Base-by-base conservation (phyloP, 441 rosid genomes). In the Hura crepitans region DNA sequence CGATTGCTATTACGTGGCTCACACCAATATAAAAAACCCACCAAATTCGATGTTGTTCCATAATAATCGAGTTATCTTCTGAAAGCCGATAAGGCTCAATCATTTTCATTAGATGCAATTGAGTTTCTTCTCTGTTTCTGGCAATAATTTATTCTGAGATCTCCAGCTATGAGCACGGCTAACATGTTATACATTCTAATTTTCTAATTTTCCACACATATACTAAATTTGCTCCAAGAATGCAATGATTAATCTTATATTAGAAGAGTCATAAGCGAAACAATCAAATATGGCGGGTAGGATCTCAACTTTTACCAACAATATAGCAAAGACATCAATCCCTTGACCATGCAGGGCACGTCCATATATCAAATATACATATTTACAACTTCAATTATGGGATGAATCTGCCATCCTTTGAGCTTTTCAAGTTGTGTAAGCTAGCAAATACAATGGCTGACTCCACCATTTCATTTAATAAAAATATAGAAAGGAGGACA, bases 1-100 rank as follows among this genome's bases (percentile, higher is more conserved):
- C 98, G 17, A 69, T 93, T 60, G 81, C 74, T 22, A 28, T 93
- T 70, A 89, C 89, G 18, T 88, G 94, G 95, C 65, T 89, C 66
- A 63, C 82, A 4, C 88, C 93, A 28, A 35, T 79, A 57, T 89
- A 81, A 83, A 28, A 25, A 53, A 2, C 65, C 45, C 49, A 2
- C 18, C 17, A 20, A 43, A 51, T 57, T 68, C 62, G 35, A n/a
- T 65, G 59, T 28, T 22, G 53, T 75, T 79, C 61, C 39, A 66
- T 68, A 83, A 81, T 81, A 86, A 86, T 59, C 74, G 54, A 20
- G 39, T 58, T 33, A 60, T 74, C 66, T 62, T 58, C 47, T 68
- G 53, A 57, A 77, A 67, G 75, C 68, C 72, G 62, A 53, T 72
- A 14, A 31, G 60, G 69, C 56, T 66, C 33, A 1, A 33, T 61